These are phyloP conservation scores for Vanrija humicola DNA, from an alignment of 1,284 basidiomycete species.

Conservation along the genomic window DNA sequence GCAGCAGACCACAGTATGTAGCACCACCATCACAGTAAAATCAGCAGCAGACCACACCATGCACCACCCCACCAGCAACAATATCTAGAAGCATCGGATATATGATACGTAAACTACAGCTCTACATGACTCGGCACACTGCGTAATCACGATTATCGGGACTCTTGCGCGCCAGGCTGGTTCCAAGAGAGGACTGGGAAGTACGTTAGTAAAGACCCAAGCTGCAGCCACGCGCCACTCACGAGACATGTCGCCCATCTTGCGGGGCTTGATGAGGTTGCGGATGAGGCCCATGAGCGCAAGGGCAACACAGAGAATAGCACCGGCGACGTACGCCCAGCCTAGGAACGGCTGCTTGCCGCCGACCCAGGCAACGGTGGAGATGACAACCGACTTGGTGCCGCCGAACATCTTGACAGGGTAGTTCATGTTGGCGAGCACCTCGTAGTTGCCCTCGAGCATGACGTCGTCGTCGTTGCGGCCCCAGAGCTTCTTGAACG, in stretches of 20 bases:
- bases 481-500: constrained; percentile 91
- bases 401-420: constrained; percentile 88
- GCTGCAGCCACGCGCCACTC: background rate
- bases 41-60: background rate
- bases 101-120: constrained; percentile 12
- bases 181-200: constrained; percentile 75
- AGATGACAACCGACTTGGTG: constrained; percentile 94
- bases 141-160: background rate
- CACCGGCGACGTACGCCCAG: constrained; percentile 90
- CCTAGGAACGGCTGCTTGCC: constrained; percentile 92
- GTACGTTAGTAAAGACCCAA: background rate
- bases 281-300: constrained; percentile 84
- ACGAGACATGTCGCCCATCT: constrained; percentile 50
- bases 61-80: background rate
- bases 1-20: background rate
- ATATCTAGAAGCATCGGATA: constrained; percentile 3
- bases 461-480: constrained; percentile 79
- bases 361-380: constrained; percentile 96
- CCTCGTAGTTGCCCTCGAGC: constrained; percentile 68
- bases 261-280: constrained; percentile 90
- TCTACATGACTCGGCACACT: constrained; percentile 2
- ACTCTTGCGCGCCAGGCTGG: constrained; percentile 45
- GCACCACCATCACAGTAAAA: background rate
- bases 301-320: constrained; percentile 79
- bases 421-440: constrained; percentile 82